Base-by-base conservation (phyloP, 305 asterid species). In the Fraxinus dipetala region DNA sequence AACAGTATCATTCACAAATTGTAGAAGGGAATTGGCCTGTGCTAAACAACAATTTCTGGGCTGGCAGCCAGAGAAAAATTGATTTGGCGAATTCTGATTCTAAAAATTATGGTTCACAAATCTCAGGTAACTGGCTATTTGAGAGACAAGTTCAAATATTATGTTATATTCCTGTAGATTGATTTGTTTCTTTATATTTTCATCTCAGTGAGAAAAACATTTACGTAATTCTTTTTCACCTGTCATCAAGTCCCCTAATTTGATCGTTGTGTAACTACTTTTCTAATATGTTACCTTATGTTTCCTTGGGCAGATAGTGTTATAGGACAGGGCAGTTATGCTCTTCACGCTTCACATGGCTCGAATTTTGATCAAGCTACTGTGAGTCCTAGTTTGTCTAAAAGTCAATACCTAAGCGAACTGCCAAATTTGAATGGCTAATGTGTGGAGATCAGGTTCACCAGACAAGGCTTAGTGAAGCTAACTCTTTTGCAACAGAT, bases 401-500 rank as follows among this genome's bases (percentile, higher is more conserved):
- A 82, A 87, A 87, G 75, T 81, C 93, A 89, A 85, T 40, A 87
- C 40, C 91, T 78, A 78, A 86, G 84, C 56, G 93, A 90, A 61
- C 97, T 83, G 82, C 91, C 90, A 83, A 87, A 86, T 86, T 82
- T 88, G 76, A 93, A 93, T 88, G 97, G 95, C 78, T 89, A 84
- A 87, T 86, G 90, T 84, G 88, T 81, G 94, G 92, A 43, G 86
- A 91, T 86, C 98, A 86, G 78, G 81, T 85, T 86, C 80, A 88
- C 81, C 95, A 89, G 80, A 79, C 87, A 56, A 86, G 91, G 85
- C 97, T 85, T 83, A 92, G 87, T 75, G 95, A 88, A 86, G 85
- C 91, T 77, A 91, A 89, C 88, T 89, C 87, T 84, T 84, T 87
- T 87, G 87, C 94, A 26, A 78, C 94, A 40, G 89, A 82, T 88